A percentile compares a stretch with the other conserved stretches of the same genome.
Evolutionary conservation across 805 yeast species (phyloP).

Genomic region (Hanseniaspora lachancei): DNA sequence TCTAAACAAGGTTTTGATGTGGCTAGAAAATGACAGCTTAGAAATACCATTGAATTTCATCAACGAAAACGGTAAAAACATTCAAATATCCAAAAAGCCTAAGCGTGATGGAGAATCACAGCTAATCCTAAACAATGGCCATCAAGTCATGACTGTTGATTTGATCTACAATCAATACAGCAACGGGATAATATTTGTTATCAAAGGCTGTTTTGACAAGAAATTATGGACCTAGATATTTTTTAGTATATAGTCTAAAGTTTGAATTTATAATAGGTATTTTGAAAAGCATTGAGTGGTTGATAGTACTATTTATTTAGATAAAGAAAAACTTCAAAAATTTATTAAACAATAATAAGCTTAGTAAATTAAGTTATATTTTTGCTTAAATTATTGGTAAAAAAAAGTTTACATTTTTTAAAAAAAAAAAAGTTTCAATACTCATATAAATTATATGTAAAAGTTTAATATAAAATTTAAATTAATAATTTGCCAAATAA

Average conservation of each 20-base stretch:
- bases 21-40: not conserved
- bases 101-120: not conserved
- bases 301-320: no score
- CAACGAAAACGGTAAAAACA: constrained; percentile 8
- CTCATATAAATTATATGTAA: not conserved
- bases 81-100: not conserved
- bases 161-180: not conserved
- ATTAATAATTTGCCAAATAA: no score
- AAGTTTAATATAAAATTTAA: no score
- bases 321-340: no score
- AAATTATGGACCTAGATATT: not conserved
- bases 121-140: not conserved
- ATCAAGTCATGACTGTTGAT: not conserved
- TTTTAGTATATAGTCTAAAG: no score
- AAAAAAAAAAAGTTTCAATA: not conserved
- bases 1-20: not conserved
- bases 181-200: constrained; percentile 3
- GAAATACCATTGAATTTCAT: not conserved
- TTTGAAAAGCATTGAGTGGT: no score
- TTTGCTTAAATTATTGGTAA: no score
- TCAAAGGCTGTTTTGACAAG: constrained; percentile 8
- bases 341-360: no score
- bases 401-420: no score
- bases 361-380: no score
- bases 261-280: no score